A percentile compares a stretch with the other conserved stretches of the same genome.
These are phyloP conservation scores for Hyaloscypha hepaticicola DNA, from an alignment of 495 filamentous ascomycete genomes.

Conservation along the genomic window DNA sequence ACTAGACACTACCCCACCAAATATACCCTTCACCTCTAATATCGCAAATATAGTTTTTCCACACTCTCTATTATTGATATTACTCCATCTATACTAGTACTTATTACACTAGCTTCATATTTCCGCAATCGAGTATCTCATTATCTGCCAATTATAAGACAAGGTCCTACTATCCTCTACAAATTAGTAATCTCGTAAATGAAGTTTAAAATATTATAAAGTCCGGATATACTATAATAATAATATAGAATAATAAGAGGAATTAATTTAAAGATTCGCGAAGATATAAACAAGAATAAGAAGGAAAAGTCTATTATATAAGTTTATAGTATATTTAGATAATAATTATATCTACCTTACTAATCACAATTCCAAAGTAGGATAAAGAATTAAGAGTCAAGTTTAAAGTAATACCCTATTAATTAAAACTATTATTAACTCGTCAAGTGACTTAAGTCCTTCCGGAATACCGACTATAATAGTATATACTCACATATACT, in stretches of 20 bases:
- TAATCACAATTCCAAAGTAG: constrained; percentile 21
- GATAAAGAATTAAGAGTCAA: constrained; percentile 23
- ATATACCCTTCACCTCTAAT: constrained; percentile 16
- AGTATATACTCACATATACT: constrained; percentile 19
- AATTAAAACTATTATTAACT: constrained; percentile 25
- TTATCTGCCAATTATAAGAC: constrained; percentile 24
- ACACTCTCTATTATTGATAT: constrained; percentile 23
- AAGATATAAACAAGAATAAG: constrained; percentile 27
- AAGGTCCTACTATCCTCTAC: constrained; percentile 25
- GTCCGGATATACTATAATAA: constrained; percentile 21
- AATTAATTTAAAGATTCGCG: constrained; percentile 20
- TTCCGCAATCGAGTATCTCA: constrained; percentile 23
- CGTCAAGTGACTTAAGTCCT: constrained; percentile 18
- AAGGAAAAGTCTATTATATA: constrained; percentile 19
- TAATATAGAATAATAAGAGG: constrained; percentile 26
- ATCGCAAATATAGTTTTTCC: constrained; percentile 15
- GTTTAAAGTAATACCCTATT: constrained; percentile 22
- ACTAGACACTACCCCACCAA: constrained; percentile 5
- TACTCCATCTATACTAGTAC: constrained; percentile 24
- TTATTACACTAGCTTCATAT: constrained; percentile 17
- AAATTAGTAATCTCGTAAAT: constrained; percentile 21
- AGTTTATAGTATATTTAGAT: constrained; percentile 25
- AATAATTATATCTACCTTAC: background rate
- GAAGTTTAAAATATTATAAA: constrained; percentile 28
- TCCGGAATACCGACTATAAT: constrained; percentile 19